These are phyloP conservation scores for Musa beccarii DNA, from an alignment of 176 grass and related monocot genomes.

Conservation along the genomic window DNA sequence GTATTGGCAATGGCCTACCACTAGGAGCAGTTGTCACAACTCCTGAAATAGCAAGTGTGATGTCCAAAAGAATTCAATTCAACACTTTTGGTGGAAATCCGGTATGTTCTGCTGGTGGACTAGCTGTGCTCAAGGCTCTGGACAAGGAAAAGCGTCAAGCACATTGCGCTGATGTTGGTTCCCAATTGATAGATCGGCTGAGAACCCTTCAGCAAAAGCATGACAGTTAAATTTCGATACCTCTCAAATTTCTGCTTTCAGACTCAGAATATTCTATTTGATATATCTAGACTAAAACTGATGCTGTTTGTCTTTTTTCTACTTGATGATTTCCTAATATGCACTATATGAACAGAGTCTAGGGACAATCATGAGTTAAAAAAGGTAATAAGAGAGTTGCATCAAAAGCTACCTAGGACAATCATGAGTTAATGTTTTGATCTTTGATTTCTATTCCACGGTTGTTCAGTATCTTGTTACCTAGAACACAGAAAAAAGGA, in stretches of 20 bases:
- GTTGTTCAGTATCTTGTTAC: no score
- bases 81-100: slow-evolving; percentile 98
- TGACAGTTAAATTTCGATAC: slow-evolving; percentile 43
- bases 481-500: no score
- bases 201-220: slow-evolving; percentile 87
- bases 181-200: slow-evolving; percentile 67
- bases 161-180: slow-evolving; percentile 68
- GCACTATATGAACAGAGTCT: no score
- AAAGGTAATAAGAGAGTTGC: no score
- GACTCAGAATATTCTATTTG: background rate
- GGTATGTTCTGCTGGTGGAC: slow-evolving; percentile 87
- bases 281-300: background rate
- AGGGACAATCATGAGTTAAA: no score
- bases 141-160: slow-evolving; percentile 87
- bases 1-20: slow-evolving; percentile 90
- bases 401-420: no score
- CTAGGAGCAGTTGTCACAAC: slow-evolving; percentile 91
- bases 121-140: slow-evolving; percentile 81
- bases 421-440: no score
- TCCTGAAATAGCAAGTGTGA: slow-evolving; percentile 69
- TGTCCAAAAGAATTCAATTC: slow-evolving; percentile 86
- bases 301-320: no score
- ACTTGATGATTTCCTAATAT: no score
- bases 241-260: background rate
- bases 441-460: no score